Percentiles rank a stretch among this genome's conserved stretches.
These are phyloP conservation scores for Sphagnurus paluster DNA, from an alignment of 1,284 basidiomycete species.

Conservation along the genomic window DNA sequence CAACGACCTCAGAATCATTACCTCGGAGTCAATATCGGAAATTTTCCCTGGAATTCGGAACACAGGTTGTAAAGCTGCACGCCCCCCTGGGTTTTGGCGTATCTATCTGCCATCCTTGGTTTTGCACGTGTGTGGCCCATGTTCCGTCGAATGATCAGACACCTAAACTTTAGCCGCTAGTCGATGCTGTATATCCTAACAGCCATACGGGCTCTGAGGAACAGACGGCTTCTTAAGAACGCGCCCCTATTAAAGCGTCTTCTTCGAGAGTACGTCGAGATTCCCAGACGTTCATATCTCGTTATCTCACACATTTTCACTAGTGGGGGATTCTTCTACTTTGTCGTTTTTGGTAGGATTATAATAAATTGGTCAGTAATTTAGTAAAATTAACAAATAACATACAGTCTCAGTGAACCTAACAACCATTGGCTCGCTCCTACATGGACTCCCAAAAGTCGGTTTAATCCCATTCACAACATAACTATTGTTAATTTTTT, in stretches of 20 bases:
- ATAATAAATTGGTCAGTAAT: not conserved
- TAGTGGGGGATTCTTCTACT: slow-evolving; percentile 36
- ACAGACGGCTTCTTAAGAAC: slow-evolving; percentile 30
- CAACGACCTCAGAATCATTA: slow-evolving; percentile 18
- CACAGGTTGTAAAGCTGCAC: slow-evolving; percentile 32
- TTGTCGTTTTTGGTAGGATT: slow-evolving; percentile 32
- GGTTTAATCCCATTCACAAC: not conserved
- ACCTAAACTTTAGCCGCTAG: slow-evolving; percentile 20
- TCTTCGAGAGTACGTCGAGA: slow-evolving; percentile 32
- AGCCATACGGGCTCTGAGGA: slow-evolving; percentile 31
- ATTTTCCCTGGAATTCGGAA: slow-evolving; percentile 14
- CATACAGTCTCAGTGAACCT: slow-evolving; percentile 32
- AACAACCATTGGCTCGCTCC: slow-evolving; percentile 33
- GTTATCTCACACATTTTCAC: not conserved
- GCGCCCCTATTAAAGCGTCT: slow-evolving; percentile 35
- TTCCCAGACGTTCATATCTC: not conserved
- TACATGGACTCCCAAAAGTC: slow-evolving; percentile 29
- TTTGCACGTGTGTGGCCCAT: slow-evolving; percentile 32
- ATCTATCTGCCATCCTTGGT: slow-evolving; percentile 36
- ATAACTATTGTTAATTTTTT: not conserved
- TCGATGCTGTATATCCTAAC: slow-evolving; percentile 35
- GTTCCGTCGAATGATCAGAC: not conserved
- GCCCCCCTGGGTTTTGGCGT: slow-evolving; percentile 33
- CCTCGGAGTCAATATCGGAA: not conserved
- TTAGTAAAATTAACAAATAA: not conserved